These are phyloP conservation scores for Trichocomaceae sp. DNA, from an alignment of 2,329 filamentous ascomycete genomes.

Conservation along the genomic window DNA sequence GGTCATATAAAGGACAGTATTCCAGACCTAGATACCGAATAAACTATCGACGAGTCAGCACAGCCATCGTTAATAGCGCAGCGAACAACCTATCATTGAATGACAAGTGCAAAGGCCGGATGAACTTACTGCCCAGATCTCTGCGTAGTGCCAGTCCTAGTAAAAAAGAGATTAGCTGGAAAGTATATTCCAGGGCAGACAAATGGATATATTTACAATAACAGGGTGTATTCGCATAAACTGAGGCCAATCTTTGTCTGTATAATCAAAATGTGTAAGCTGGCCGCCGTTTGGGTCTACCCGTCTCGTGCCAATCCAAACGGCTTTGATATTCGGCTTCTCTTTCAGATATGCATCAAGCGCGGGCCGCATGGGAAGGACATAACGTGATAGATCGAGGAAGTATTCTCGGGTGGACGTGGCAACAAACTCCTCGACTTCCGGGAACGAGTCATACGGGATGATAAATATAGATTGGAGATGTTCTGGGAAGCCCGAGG, in stretches of 20 bases:
- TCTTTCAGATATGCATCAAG: slow-evolving; percentile 15
- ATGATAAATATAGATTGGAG: slow-evolving; percentile 14
- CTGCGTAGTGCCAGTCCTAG: slow-evolving; percentile 83
- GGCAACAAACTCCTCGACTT: slow-evolving; percentile 12
- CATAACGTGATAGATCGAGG: slow-evolving; percentile 11
- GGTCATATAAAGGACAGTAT: slow-evolving; percentile 83
- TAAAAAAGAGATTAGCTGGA: background rate
- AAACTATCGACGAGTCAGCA: slow-evolving; percentile 39
- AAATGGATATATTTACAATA: slow-evolving; percentile 41
- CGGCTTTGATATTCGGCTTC: slow-evolving; percentile 57
- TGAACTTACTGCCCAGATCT: slow-evolving; percentile 65
- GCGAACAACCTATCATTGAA: background rate
- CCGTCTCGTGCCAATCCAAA: slow-evolving; percentile 80
- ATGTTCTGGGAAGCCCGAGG: background rate
- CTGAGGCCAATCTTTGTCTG: slow-evolving; percentile 80
- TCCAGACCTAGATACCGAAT: slow-evolving; percentile 65
- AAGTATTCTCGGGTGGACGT: slow-evolving; percentile 10
- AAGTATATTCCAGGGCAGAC: background rate
- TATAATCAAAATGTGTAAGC: slow-evolving; percentile 76
- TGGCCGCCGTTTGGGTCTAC: slow-evolving; percentile 84
- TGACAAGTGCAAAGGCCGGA: background rate
- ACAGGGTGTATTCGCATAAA: slow-evolving; percentile 94
- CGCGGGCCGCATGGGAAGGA: slow-evolving; percentile 11
- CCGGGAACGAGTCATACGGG: slow-evolving; percentile 11
- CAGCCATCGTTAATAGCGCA: background rate